Evolutionary conservation across 2,329 filamentous ascomycete genomes (phyloP).

Genomic region (Colletotrichum sojae): DNA sequence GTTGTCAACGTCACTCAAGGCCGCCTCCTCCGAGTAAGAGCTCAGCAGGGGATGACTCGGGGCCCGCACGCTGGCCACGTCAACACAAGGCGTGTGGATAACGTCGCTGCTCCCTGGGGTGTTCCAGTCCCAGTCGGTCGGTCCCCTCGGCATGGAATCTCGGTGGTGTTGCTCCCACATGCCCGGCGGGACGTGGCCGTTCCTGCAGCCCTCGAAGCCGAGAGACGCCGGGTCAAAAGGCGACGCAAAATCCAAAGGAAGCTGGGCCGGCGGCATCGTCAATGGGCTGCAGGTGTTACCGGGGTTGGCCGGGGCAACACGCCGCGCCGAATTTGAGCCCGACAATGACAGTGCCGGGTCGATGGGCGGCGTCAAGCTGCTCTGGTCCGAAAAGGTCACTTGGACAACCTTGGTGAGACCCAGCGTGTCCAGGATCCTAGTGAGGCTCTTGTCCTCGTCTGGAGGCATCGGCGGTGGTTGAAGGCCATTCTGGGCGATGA

Average conservation of each 20-base stretch:
- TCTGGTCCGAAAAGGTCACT: not conserved
- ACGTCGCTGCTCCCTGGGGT: not conserved
- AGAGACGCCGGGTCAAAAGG: constrained; percentile 3
- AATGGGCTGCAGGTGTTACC: not conserved
- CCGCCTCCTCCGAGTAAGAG: constrained; percentile 23
- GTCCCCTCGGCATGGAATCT: not conserved
- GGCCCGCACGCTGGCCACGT: constrained; percentile 4
- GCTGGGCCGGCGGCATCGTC: not conserved
- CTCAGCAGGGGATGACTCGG: constrained; percentile 12
- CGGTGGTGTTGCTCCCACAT: not conserved
- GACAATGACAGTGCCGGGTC: not conserved
- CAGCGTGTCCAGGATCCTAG: constrained; percentile 21
- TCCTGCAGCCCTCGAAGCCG: not conserved
- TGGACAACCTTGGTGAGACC: constrained; percentile 10
- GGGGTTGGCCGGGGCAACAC: too few species aligned
- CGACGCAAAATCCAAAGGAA: not conserved
- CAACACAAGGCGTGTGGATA: not conserved
- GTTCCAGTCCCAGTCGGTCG: constrained; percentile 25
- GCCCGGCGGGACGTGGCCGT: not conserved
- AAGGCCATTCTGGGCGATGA: constrained; percentile 57
- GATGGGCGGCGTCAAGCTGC: not conserved
- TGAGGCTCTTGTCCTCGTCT: constrained; percentile 39
- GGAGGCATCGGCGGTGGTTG: constrained; percentile 53
- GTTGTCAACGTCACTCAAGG: constrained; percentile 41
- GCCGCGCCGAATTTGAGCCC: too few species aligned